Evolutionary conservation across 495 filamentous ascomycete genomes (phyloP).

Genomic region (Articulospora tetracladia): DNA sequence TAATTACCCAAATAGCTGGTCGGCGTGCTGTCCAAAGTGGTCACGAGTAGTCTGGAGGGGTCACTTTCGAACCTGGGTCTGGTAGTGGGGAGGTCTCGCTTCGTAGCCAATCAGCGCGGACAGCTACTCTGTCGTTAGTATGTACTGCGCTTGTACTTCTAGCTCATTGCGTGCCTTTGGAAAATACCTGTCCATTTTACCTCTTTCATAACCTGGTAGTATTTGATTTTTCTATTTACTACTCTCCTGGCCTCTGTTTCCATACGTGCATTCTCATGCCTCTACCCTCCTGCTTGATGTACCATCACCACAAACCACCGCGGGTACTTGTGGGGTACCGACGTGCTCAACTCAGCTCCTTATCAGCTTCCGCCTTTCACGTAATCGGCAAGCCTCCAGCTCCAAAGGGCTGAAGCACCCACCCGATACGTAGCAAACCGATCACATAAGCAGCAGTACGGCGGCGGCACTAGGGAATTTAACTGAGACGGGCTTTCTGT

Average conservation of each 20-base stretch:
- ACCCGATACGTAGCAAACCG: background rate
- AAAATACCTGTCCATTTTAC: background rate
- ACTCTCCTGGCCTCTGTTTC: background rate
- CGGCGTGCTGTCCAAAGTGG: background rate
- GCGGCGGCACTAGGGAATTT: too few relatives aligned
- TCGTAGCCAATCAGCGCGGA: background rate
- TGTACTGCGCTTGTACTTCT: background rate
- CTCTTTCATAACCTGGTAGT: background rate
- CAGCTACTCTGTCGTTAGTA: too few relatives aligned
- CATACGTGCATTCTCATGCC: background rate
- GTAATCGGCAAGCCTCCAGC: background rate
- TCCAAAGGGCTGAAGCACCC: background rate
- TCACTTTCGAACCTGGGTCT: background rate
- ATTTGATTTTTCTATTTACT: too few relatives aligned
- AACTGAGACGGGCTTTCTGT: background rate
- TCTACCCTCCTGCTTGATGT: background rate
- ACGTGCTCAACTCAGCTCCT: background rate
- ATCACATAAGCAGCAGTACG: background rate
- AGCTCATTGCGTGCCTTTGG: background rate
- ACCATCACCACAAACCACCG: background rate
- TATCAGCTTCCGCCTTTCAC: background rate
- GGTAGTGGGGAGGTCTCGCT: constrained; percentile 2
- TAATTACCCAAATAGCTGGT: background rate
- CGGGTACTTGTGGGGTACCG: background rate
- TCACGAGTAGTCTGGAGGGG: background rate